Evolutionary conservation across 352 stramenopile genomes (phyloP), one percentile per base, ranked within the genome.

Genomic region (Globisporangium ultimum): DNA sequence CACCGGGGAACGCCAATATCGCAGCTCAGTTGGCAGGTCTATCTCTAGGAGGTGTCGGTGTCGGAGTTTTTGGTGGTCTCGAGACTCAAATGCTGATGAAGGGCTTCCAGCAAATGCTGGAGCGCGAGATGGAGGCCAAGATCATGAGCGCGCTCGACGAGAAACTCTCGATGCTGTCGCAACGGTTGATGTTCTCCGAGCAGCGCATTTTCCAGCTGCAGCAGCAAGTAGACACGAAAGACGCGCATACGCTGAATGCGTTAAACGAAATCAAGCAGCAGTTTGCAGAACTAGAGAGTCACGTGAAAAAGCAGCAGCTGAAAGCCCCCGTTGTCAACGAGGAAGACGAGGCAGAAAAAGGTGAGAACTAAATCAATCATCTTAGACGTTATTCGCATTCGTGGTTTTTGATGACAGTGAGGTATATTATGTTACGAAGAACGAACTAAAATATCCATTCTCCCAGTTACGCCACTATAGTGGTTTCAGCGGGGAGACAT

Each of bases 121-220:
- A 90, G 68, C 68, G 61, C 2, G 69, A 92, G 28, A 73, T 92
- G 54, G 80, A 92, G 60, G 68, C 63, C 21, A 91, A 89, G 51
- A 87, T 92, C 66, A 59, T 66, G 12, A 70, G 48, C 0, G 77
- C 68, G 1, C 60, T 94, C 3, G 77, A 94, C 51, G 74, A 70
- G 3, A 91, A 91, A 48, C 53, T 92, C 8, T 55, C 72, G 1
- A 58, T 61, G 17, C 53, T 94, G 14, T 76, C 75, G 3, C 71
- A 89, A 53, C 71, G 82, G 7, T 60, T 94, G 6, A 55, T 71
- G 21, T 77, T 81, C 46, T 85, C 84, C 13, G 84, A 94, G 63
- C 80, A 87, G 40, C 71, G 72, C 34, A 68, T 91, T 5, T 67
- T 84, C 17, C 74, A 84, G 21, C 64, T 91, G 51, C 74, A 89